Evolutionary conservation across 1,139 yeast genomes (phyloP).

Genomic region (Saccharomyces hybrid): DNA sequence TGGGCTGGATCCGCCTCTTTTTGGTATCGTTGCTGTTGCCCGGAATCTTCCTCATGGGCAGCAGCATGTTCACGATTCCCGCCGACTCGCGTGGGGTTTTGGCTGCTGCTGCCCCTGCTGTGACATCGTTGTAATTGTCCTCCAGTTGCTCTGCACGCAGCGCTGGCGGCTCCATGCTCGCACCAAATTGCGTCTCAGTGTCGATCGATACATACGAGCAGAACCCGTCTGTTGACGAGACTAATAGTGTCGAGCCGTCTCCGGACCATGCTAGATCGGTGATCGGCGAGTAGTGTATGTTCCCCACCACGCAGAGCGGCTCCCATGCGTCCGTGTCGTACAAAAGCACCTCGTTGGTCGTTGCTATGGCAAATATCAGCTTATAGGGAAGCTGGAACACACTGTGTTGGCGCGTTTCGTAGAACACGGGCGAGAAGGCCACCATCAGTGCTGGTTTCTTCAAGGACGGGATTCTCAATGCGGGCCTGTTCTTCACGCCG

Average conservation of each 20-base stretch:
- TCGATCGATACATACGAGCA: constrained; percentile 62
- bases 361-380: constrained; percentile 87
- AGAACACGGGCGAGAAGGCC: constrained; percentile 63
- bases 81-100: not conserved
- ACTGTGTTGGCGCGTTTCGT: constrained; percentile 33
- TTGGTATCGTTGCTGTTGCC: constrained; percentile 1
- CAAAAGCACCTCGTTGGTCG: constrained; percentile 73
- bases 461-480: constrained; percentile 72
- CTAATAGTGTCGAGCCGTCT: constrained; percentile 62
- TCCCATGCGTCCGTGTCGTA: constrained; percentile 66
- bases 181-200: constrained; percentile 16
- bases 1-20: not conserved
- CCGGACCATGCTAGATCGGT: constrained; percentile 83
- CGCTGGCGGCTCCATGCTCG: not conserved
- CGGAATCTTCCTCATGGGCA: constrained; percentile 17
- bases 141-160: not conserved
- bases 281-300: constrained; percentile 78
- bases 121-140: not conserved
- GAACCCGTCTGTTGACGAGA: constrained; percentile 89
- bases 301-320: constrained; percentile 70
- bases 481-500: constrained; percentile 40
- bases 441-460: constrained; percentile 80
- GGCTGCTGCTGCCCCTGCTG: not conserved
- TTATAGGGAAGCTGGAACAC: constrained; percentile 54
- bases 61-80: constrained; percentile 15